phyloP scores from a whole-genome alignment of 1,284 basidiomycete species.

The Ceratobasidium sp. region DNA sequence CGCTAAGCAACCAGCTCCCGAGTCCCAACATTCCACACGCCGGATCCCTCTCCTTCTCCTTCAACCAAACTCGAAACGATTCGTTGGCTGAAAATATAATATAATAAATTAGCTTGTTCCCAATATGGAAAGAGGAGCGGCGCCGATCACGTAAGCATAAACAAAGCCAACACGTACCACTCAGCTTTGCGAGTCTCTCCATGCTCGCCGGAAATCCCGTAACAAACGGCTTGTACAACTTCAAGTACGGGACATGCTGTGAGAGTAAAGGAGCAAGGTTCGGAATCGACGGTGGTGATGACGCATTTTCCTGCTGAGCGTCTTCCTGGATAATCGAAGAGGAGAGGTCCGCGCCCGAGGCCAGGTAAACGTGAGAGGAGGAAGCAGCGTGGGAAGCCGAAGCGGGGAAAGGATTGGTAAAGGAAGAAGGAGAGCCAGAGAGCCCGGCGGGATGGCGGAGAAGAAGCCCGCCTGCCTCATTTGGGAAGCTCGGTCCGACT shows the following conservation, averaged over 20 bases:
- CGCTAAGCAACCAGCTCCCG: conserved; percentile 84
- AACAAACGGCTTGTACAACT: conserved; percentile 83
- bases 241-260: conserved; percentile 74
- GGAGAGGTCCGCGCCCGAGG: neutral
- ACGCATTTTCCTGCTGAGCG: neutral
- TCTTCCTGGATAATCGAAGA: neutral
- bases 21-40: conserved; percentile 78
- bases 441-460: conserved; percentile 11
- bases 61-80: conserved; percentile 70
- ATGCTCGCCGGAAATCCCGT: conserved; percentile 70
- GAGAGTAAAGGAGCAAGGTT: conserved; percentile 48
- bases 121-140: conserved; percentile 64
- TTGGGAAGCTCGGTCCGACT: conserved; percentile 41
- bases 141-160: conserved; percentile 47
- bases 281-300: neutral
- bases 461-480: conserved; percentile 48
- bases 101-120: conserved; percentile 49
- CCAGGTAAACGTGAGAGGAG: neutral
- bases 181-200: conserved; percentile 30
- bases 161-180: conserved; percentile 6
- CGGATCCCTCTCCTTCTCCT: conserved; percentile 68
- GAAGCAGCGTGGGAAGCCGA: neutral
- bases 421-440: conserved; percentile 15
- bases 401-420: neutral
- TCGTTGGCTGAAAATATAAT: conserved; percentile 57